A percentile compares a stretch with the other conserved stretches of the same genome.
phyloP scores from a whole-genome alignment of 1,284 basidiomycete genomes.

The Heliocybe sulcata region DNA sequence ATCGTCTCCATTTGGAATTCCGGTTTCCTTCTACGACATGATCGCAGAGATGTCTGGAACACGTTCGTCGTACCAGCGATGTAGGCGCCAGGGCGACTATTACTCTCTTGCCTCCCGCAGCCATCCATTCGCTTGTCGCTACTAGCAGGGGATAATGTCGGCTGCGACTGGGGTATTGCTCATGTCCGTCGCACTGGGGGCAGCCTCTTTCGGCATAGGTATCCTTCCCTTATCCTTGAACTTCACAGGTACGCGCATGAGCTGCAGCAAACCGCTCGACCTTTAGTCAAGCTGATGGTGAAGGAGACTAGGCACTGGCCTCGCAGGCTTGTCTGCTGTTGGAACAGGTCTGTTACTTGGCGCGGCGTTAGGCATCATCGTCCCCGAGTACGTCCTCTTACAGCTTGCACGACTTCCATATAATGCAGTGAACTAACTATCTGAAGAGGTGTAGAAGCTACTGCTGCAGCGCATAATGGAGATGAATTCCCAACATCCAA shows the following conservation, averaged over 20 bases:
- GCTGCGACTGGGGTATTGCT: not conserved
- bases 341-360: conserved; percentile 86
- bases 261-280: not conserved
- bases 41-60: no score
- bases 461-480: conserved; percentile 30
- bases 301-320: conserved; percentile 40
- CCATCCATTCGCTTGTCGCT: no score
- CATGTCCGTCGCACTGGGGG: conserved; percentile 36
- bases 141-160: no score
- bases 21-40: no score
- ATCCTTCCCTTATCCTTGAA: conserved; percentile 68
- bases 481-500: conserved; percentile 39
- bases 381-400: conserved; percentile 70
- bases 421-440: not conserved
- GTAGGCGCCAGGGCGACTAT: no score
- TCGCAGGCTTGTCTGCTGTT: conserved; percentile 47
- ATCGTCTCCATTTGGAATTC: no score
- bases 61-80: no score
- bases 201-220: conserved; percentile 67
- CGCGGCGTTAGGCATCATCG: conserved; percentile 83
- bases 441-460: conserved; percentile 54
- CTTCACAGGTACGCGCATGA: conserved; percentile 59
- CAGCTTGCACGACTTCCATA: conserved; percentile 3
- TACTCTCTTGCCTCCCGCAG: no score
- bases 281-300: conserved; percentile 19